phyloP scores from a whole-genome alignment of 805 yeast species.

The Barnettozyma wickerhamii region DNA sequence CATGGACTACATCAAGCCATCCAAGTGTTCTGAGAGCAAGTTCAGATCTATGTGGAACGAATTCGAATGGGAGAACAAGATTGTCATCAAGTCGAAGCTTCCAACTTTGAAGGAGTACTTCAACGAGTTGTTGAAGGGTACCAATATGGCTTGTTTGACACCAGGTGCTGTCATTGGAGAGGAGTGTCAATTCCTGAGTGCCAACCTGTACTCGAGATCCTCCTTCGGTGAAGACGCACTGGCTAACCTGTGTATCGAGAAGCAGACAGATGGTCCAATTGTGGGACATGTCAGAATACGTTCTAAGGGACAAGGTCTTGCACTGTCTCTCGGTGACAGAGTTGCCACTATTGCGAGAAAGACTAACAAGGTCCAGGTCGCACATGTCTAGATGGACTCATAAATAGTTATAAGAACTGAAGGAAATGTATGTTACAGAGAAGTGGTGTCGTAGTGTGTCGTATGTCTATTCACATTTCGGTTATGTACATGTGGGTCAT shows the following conservation, averaged over 20 bases:
- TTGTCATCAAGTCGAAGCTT: slow-evolving; percentile 72
- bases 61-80: slow-evolving; percentile 99
- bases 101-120: slow-evolving; percentile 71
- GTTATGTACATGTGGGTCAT: too few relatives aligned
- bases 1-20: slow-evolving; percentile 96
- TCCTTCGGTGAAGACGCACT: slow-evolving; percentile 97
- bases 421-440: background rate
- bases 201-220: slow-evolving; percentile 87
- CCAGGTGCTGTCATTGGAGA: slow-evolving; percentile 88
- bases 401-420: background rate
- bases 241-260: slow-evolving; percentile 92
- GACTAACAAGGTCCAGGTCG: slow-evolving; percentile 34
- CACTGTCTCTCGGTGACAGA: slow-evolving; percentile 89
- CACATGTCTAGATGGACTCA: slow-evolving; percentile 26
- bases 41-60: slow-evolving; percentile 99
- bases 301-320: slow-evolving; percentile 96
- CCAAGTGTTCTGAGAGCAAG: slow-evolving; percentile 79
- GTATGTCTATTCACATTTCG: too few relatives aligned
- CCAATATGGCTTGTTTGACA: slow-evolving; percentile 92
- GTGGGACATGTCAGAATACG: slow-evolving; percentile 95
- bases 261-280: slow-evolving; percentile 65
- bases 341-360: slow-evolving; percentile 79
- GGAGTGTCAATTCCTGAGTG: slow-evolving; percentile 88
- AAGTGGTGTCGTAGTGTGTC: too few relatives aligned
- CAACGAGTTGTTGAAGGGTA: slow-evolving; percentile 69